A percentile compares a stretch with the other conserved stretches of the same genome.
Evolutionary conservation across 23 red algal genomes (phyloP).

Genomic region (Gracilaria gracilis): DNA sequence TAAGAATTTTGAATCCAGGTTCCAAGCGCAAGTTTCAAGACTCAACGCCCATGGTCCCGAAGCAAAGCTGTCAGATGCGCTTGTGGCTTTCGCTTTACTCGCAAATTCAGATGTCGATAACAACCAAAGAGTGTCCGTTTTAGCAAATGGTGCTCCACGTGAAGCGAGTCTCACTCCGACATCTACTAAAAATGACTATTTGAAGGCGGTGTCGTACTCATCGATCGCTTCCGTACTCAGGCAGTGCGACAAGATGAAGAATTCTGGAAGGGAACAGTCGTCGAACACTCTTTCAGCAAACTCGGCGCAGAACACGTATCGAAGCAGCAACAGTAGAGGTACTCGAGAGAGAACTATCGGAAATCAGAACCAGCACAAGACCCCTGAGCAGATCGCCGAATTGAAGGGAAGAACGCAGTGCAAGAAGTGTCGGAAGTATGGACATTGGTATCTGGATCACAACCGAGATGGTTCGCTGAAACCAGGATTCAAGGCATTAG

Average conservation of each 20-base stretch:
- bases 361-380: not conserved
- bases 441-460: slow-evolving; percentile 5
- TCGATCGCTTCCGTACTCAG: not conserved
- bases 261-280: no score
- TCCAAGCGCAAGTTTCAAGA: not conserved
- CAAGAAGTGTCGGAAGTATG: slow-evolving; percentile 15
- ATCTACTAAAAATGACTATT: not conserved
- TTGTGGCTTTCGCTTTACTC: not conserved
- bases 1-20: not conserved
- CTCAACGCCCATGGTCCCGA: not conserved
- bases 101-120: not conserved
- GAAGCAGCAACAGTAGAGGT: no score
- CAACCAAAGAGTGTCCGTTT: not conserved
- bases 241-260: slow-evolving; percentile 8
- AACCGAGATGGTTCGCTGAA: slow-evolving; percentile 38
- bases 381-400: slow-evolving; percentile 15
- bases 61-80: not conserved
- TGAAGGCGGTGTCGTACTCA: not conserved
- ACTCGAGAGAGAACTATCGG: no score
- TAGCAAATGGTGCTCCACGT: not conserved
- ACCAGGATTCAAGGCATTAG: not conserved
- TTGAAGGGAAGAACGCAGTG: slow-evolving; percentile 20
- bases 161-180: not conserved
- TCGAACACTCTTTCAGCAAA: no score
- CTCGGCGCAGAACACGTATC: no score